Conservation (phyloP, 805 yeast species). For the Pichia occidentalis region DNA sequence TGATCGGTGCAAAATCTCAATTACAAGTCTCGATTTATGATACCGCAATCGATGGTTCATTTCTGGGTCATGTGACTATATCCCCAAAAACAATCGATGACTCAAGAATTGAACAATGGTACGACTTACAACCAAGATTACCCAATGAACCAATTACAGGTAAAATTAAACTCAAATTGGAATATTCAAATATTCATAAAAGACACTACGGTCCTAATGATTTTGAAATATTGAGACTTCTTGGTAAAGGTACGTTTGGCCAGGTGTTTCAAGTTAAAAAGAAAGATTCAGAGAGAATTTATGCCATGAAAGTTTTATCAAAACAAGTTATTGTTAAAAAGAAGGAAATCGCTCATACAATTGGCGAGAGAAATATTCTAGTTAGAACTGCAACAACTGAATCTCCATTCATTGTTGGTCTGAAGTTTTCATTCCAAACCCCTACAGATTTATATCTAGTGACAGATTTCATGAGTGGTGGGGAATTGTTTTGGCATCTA, state of each 20-base stretch:
- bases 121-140: conserved; percentile 62
- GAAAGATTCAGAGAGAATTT: conserved; percentile 80
- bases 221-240: conserved; percentile 80
- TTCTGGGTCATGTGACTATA: conserved; percentile 77
- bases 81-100: conserved; percentile 52
- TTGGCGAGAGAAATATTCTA: conserved; percentile 91
- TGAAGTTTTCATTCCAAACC: conserved; percentile 95
- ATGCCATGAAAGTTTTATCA: conserved; percentile 95
- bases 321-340: conserved; percentile 93
- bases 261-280: conserved; percentile 95
- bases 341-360: conserved; percentile 96
- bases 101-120: conserved; percentile 59
- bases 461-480: conserved; percentile 97
- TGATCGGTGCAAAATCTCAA: conserved; percentile 75
- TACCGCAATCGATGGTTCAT: conserved; percentile 70
- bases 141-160: conserved; percentile 75
- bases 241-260: conserved; percentile 97
- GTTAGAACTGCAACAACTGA: conserved; percentile 82
- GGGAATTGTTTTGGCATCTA: conserved; percentile 70
- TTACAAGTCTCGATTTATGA: conserved; percentile 90
- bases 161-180: conserved; percentile 67
- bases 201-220: conserved; percentile 89
- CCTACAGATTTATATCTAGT: conserved; percentile 87
- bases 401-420: conserved; percentile 84
- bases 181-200: conserved; percentile 61